Base-by-base conservation (phyloP, 441 rosid species). In the Biscutella auriculata region DNA sequence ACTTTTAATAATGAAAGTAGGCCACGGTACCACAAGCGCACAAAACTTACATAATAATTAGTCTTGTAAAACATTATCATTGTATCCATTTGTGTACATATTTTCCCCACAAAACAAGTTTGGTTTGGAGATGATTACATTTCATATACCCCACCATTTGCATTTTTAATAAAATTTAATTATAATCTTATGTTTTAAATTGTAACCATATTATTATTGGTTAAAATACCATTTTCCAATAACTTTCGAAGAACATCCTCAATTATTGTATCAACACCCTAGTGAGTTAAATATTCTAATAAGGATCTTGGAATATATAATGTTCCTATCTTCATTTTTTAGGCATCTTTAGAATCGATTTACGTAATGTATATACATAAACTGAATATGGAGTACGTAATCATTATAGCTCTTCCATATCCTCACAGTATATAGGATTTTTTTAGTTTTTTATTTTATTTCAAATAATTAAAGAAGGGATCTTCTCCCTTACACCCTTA, bases 111-210 rank as follows among this genome's bases (percentile, higher is more conserved):
- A 67, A 29, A 53, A n/a, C n/a, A n/a, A n/a, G n/a, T n/a, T 13
- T 45, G 46, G 51, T 37, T 60, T 32, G 61, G 56, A 52, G 71
- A 53, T 67, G 61, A 67, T 67, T 67, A 60, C 61, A 67, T 36
- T 33, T n/a, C n/a, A 8, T 30, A 53, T 37, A 47, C 66, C 61
- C 71, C 30, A 67, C 71, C 57, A 67, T 53, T 60, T 67, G 71
- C 62, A 53, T 25, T 53, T 53, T 33, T 32, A 13, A 8, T 67
- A 37, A 53, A 53, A 36, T 15, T 28, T 35, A 59, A 34, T 34
- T 33, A 28, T 21, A 43, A 59, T 43, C 36, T 55, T 52, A 61
- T 45, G 56, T 60, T 67, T 55, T 48, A 67, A 67, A 60, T 60
- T 59, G 60, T 44, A 60, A 67, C 54, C 14, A 58, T 14, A 53